These are phyloP conservation scores for Calonectria multiphialidica DNA, from an alignment of 2,329 filamentous ascomycete genomes.

Conservation along the genomic window DNA sequence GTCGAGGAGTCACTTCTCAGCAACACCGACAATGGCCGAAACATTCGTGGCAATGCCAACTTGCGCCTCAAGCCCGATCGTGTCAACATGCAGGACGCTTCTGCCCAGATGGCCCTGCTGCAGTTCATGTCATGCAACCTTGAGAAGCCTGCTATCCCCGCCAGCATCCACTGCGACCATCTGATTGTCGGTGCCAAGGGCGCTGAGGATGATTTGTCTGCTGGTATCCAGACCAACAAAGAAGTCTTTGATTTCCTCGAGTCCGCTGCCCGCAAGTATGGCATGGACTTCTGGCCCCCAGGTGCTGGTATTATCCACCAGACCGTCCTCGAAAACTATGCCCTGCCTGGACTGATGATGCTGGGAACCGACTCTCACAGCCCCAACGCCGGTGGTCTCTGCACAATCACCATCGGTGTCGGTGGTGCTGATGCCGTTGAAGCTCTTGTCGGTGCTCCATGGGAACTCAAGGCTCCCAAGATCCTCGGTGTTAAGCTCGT, in stretches of 20 bases:
- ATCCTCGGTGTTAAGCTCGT: conserved; percentile 87
- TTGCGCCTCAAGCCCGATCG: conserved; percentile 97
- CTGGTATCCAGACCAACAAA: conserved; percentile 90
- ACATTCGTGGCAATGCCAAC: conserved; percentile 89
- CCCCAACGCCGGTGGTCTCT: conserved; percentile 95
- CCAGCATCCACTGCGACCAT: conserved; percentile 98
- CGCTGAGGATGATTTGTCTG: conserved; percentile 85
- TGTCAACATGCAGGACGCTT: conserved; percentile 99
- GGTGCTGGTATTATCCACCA: conserved; percentile 97
- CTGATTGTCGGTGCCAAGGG: conserved; percentile 97
- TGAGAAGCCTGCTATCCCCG: conserved; percentile 89
- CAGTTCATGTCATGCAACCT: conserved; percentile 99
- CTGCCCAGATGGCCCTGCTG: conserved; percentile 96
- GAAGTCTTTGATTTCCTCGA: conserved; percentile 99
- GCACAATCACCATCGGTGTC: conserved; percentile 95
- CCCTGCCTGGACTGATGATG: conserved; percentile 98
- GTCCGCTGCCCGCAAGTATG: conserved; percentile 90
- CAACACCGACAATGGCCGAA: conserved; percentile 84
- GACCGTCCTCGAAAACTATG: conserved; percentile 97
- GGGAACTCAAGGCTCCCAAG: conserved; percentile 96
- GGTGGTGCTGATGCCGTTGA: conserved; percentile 98
- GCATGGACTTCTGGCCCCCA: conserved; percentile 95
- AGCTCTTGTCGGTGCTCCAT: conserved; percentile 93
- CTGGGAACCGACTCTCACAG: conserved; percentile 97
- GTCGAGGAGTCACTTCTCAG: conserved; percentile 88